Conservation (phyloP, 78 protist species). For the Neovahlkampfia damariscottae region DNA sequence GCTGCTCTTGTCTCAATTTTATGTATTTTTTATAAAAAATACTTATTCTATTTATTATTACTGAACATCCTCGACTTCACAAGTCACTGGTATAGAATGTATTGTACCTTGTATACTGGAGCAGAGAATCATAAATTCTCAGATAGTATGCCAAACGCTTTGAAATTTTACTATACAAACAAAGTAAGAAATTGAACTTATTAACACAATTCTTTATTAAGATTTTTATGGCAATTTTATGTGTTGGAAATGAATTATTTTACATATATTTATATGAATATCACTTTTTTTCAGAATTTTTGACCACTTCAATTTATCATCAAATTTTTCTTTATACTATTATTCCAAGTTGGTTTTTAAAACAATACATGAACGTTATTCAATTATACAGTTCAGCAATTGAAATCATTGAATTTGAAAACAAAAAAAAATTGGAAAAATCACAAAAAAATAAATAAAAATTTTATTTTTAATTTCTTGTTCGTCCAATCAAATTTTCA, state of each 20-base stretch:
- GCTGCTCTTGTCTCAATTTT: slow-evolving; percentile 42
- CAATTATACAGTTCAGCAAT: background rate
- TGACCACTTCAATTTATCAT: no score
- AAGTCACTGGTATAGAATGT: slow-evolving; percentile 51
- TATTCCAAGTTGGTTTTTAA: background rate
- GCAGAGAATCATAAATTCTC: slow-evolving; percentile 26
- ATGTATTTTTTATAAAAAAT: slow-evolving; percentile 26
- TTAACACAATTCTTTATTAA: no score
- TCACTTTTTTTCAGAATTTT: no score
- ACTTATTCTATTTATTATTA: background rate
- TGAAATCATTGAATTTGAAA: no score
- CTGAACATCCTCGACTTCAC: slow-evolving; percentile 50
- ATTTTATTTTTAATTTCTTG: no score
- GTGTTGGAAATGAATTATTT: slow-evolving; percentile 26
- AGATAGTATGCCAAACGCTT: background rate
- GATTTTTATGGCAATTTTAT: slow-evolving; percentile 8
- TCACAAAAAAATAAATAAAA: no score
- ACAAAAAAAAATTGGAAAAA: no score
- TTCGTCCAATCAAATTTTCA: no score
- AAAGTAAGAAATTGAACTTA: no score
- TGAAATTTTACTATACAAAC: slow-evolving; percentile 9
- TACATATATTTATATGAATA: slow-evolving; percentile 13
- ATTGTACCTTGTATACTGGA: slow-evolving; percentile 27
- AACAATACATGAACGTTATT: slow-evolving; percentile 1
- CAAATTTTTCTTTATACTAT: background rate